Evolutionary conservation across 2,329 filamentous ascomycete species (phyloP), one percentile per base, ranked within the genome.

Genomic region (Ceratocystis harringtonii): DNA sequence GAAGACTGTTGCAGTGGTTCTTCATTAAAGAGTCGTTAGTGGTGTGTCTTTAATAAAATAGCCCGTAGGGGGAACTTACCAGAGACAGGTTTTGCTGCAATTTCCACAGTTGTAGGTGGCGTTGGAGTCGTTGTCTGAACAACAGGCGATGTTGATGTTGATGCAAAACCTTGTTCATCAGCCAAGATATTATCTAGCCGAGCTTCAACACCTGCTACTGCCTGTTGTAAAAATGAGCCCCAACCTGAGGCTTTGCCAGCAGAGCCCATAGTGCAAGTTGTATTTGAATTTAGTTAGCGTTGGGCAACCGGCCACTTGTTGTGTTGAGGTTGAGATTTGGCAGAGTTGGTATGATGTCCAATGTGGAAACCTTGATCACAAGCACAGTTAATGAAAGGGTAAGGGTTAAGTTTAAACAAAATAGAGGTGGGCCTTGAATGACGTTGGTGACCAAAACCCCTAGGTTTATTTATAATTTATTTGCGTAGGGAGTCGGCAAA

Each of bases 201-300:
- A 67, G 92, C 95, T 77, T 99, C 94, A 66, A 99, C 88, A 68
- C 92, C 92, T 65, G 92, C 91, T 68, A 97, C 90, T 69, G 92
- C 92, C 75, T 92, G 90, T 69, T 91, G 89, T 68, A 96, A 81
- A 73, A 96, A 87, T 41, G 84, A 85, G 58, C 87, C 88, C 88
- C 88, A 91, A 84, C 62, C 32, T 55, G 65, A 66, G 10, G 62
- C 22, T 15, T 44, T 45, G 10, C 36, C 30, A 44, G 60, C 19
- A 22, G 36, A 22, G 8, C 7, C n/a, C 60, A 62, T 62, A 0
- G 19, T 41, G 7, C 19, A 25, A 45, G 60, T 17, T 43, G 10
- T 28, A 8, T 12, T 28, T 17, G 12, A 2, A 52, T 41, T 41
- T 12, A 41, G 36, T 41, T 5, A 15, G 36, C 12, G 36, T 41